Conservation (phyloP, 345 rosid species). For the Heritiera littoralis region DNA sequence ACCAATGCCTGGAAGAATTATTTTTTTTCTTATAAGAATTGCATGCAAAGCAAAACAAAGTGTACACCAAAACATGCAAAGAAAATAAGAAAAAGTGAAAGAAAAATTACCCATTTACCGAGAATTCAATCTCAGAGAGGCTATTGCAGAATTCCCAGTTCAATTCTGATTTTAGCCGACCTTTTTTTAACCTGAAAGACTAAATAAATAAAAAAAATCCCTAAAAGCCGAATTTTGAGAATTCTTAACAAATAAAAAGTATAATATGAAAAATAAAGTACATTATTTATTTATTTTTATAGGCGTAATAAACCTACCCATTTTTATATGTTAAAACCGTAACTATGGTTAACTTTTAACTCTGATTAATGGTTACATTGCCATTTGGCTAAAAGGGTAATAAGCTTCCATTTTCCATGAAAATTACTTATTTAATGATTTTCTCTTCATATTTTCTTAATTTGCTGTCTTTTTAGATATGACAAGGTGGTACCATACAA, state of each 20-base stretch:
- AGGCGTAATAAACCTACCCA: conserved; percentile 3
- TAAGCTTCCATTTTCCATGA: too few relatives aligned
- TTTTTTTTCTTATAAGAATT: neutral
- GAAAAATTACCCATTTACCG: neutral
- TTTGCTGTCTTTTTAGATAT: too few relatives aligned
- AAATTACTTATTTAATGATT: too few relatives aligned
- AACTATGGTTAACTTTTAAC: neutral
- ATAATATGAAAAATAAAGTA: neutral
- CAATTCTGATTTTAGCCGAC: neutral
- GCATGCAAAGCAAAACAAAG: conserved; percentile 18
- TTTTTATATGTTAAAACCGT: conserved; percentile 15
- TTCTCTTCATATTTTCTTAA: too few relatives aligned
- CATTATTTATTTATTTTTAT: conserved; percentile 7
- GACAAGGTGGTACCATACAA: too few relatives aligned
- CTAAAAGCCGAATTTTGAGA: conserved; percentile 4
- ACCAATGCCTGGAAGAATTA: neutral
- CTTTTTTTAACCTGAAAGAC: neutral
- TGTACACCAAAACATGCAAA: neutral
- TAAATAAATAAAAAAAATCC: neutral
- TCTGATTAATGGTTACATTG: neutral
- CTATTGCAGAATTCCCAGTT: conserved; percentile 1
- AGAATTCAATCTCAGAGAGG: neutral
- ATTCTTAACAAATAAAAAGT: neutral
- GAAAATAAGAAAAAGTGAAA: neutral
- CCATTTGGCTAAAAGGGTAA: neutral